Evolutionary conservation across 2,329 filamentous ascomycete genomes (phyloP).

Genomic region (Daldinia eschscholtzii): DNA sequence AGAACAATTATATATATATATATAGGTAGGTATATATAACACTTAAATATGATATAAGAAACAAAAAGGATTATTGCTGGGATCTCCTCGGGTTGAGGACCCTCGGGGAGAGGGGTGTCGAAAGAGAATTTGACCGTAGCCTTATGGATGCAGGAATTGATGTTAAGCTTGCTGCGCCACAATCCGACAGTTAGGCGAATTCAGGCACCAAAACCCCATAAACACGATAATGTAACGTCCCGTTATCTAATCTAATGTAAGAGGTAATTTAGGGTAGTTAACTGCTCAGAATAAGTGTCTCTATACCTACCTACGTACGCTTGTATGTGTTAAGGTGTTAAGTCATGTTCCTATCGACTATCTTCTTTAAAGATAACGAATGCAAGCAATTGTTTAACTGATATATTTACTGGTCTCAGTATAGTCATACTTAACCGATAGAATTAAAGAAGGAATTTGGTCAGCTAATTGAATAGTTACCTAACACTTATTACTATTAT

Average conservation of each 20-base stretch:
- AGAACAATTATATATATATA: not conserved
- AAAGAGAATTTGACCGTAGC: constrained; percentile 4
- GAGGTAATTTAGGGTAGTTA: not conserved
- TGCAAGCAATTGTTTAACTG: too few species aligned
- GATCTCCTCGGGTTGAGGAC: not conserved
- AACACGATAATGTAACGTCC: not conserved
- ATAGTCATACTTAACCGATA: too few species aligned
- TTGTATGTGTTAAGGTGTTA: not conserved
- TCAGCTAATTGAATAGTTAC: too few species aligned
- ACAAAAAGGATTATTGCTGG: not conserved
- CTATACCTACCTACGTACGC: not conserved
- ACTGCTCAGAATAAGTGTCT: not conserved
- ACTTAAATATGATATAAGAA: not conserved
- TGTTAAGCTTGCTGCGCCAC: constrained; percentile 5
- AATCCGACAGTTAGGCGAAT: not conserved
- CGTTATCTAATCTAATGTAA: not conserved
- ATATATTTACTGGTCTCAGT: too few species aligned
- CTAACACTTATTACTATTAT: too few species aligned
- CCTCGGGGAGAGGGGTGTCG: constrained; percentile 8
- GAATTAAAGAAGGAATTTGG: too few species aligned
- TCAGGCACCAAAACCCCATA: constrained; percentile 1
- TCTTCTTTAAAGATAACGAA: too few species aligned
- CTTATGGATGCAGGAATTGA: constrained; percentile 4
- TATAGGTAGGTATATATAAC: not conserved
- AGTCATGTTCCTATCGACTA: too few species aligned